phyloP scores from a whole-genome alignment of 345 rosid species.

The Adansonia digitata region DNA sequence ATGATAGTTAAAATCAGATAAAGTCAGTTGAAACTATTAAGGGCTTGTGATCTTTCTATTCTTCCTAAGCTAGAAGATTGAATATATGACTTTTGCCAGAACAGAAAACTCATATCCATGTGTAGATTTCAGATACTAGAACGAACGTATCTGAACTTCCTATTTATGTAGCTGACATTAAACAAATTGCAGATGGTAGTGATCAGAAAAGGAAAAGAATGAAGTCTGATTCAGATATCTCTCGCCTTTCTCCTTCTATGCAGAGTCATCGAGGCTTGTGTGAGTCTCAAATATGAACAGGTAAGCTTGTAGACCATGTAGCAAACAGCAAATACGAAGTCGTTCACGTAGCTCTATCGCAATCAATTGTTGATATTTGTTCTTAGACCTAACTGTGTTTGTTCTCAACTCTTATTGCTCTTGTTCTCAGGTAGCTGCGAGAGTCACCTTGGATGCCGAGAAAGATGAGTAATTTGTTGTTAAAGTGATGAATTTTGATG shows the following conservation, averaged over 20 bases:
- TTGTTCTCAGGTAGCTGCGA: slow-evolving; percentile 76
- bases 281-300: slow-evolving; percentile 86
- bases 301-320: slow-evolving; percentile 32
- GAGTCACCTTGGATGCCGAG: slow-evolving; percentile 74
- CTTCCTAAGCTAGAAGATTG: neutral
- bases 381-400: neutral
- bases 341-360: neutral
- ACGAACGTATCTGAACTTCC: neutral
- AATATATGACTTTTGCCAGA: neutral
- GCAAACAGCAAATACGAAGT: neutral
- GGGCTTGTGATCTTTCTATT: neutral
- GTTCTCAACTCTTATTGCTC: neutral
- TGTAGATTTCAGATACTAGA: neutral
- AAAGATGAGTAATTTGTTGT: slow-evolving; percentile 92
- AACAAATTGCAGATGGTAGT: slow-evolving; percentile 62
- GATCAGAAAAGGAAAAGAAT: slow-evolving; percentile 72
- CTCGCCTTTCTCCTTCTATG: slow-evolving; percentile 58
- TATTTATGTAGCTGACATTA: slow-evolving; percentile 24
- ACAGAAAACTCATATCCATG: neutral
- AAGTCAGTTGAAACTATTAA: neutral
- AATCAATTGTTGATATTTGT: neutral
- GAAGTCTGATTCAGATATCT: slow-evolving; percentile 68
- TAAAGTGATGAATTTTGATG: slow-evolving; percentile 88
- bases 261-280: slow-evolving; percentile 72
- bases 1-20: slow-evolving; percentile 1